These are phyloP conservation scores for Hamigera avellanea DNA, from an alignment of 495 filamentous ascomycete genomes.

Conservation along the genomic window DNA sequence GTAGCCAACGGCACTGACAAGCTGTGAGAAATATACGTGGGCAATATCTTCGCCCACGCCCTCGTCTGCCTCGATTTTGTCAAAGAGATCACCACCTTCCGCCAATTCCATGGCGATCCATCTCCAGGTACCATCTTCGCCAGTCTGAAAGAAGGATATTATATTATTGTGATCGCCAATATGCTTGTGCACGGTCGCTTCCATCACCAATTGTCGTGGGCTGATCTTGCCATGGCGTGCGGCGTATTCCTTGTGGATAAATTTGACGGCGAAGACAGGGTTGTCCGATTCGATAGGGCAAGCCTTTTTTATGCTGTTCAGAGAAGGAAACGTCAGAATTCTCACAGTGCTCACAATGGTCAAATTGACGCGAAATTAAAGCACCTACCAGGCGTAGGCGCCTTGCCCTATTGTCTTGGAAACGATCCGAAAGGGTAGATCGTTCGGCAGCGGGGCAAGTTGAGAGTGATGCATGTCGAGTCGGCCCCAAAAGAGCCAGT, in stretches of 20 bases:
- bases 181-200: constrained; percentile 77
- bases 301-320: constrained; percentile 81
- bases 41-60: constrained; percentile 87
- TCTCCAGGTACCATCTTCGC: constrained; percentile 80
- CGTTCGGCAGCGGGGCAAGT: constrained; percentile 69
- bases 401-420: constrained; percentile 93
- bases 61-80: constrained; percentile 97
- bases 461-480: constrained; percentile 62
- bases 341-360: not conserved
- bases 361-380: not conserved
- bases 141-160: constrained; percentile 79
- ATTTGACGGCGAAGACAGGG: constrained; percentile 91
- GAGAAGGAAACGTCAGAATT: constrained; percentile 6
- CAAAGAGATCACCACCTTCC: constrained; percentile 92
- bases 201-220: constrained; percentile 75
- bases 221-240: constrained; percentile 78
- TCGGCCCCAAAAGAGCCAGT: not conserved
- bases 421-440: constrained; percentile 88
- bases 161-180: constrained; percentile 86
- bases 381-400: constrained; percentile 86
- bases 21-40: constrained; percentile 90
- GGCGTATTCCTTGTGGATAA: constrained; percentile 95
- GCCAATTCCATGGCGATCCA: constrained; percentile 99
- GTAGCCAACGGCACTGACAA: constrained; percentile 81
- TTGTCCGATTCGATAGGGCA: constrained; percentile 52